Base-by-base conservation (phyloP, 805 yeast species). In the Alloascoidea africana region DNA sequence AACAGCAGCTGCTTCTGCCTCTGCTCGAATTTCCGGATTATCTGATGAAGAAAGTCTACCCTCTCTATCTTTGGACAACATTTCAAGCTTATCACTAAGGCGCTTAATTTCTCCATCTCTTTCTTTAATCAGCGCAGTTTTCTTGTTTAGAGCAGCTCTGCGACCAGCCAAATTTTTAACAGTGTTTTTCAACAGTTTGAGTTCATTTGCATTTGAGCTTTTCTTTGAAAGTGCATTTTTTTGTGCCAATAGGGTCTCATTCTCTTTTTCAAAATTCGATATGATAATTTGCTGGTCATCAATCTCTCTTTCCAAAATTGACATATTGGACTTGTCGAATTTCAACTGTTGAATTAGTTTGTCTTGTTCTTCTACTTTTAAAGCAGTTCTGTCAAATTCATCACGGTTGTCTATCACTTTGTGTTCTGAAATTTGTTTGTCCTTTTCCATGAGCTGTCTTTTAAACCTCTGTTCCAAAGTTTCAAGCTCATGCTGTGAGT, bases 311-410 rank as follows among this genome's bases (percentile, higher is more conserved):
- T 23, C n/a, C 8, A 8, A n/a, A 8, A n/a, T 23, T n/a, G 30
- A 8, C n/a, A 23, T 23, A 23, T 8, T 23, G 30, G 30, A 23
- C 8, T n/a, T 23, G 13, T 23, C 30, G 30, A 23, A 23, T 23
- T n/a, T 23, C 30, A 23, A 23, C n/a, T 23, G 30, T n/a, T 23
- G 30, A 23, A 23, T 23, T n/a, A 23, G n/a, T 23, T 23, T 23
- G n/a, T 23, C 30, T 23, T 23, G 30, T 23, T 23, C 30, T 23
- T 23, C 30, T 8, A 23, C 30, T n/a, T 23, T 23, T 8, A 23
- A 8, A 23, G 30, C 30, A 8, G n/a, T 8, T 23, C 13, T 23
- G 8, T n/a, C 30, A n/a, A 23, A 8, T 23, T 23, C 30, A n/a
- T 23, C 30, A 8, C n/a, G 8, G n/a, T 23, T 23, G 30, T 23